Percentiles rank a stretch among this genome's conserved stretches.
Evolutionary conservation across 2,329 filamentous ascomycete genomes (phyloP).

Genomic region (Fusarium duplospermum): DNA sequence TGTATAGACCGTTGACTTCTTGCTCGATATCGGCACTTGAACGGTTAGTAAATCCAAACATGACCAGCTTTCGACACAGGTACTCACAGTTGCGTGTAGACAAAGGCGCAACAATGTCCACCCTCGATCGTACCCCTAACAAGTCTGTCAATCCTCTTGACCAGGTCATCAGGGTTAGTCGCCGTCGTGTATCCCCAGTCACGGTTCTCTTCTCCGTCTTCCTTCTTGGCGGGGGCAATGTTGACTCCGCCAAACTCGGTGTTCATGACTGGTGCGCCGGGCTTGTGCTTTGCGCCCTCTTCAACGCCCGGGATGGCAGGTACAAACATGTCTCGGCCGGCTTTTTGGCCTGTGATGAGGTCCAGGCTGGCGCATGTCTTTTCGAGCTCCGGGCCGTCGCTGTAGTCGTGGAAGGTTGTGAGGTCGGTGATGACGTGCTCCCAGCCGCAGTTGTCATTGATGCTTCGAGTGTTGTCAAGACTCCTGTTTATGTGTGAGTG

Average conservation of each 20-base stretch:
- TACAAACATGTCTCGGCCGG: conserved; percentile 66
- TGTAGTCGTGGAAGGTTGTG: conserved; percentile 76
- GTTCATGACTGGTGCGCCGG: conserved; percentile 71
- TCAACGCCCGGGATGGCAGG: conserved; percentile 56
- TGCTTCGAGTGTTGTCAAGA: conserved; percentile 70
- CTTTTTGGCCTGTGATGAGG: conserved; percentile 65
- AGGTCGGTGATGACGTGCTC: conserved; percentile 74
- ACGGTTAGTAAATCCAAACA: conserved; percentile 15
- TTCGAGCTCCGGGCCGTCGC: conserved; percentile 66
- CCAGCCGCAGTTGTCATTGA: conserved; percentile 81
- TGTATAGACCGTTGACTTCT: conserved; percentile 75
- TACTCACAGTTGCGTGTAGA: conserved; percentile 73
- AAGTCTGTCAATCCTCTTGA: conserved; percentile 68
- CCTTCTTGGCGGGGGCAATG: conserved; percentile 62
- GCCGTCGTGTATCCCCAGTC: conserved; percentile 79
- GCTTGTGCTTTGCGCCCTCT: conserved; percentile 61
- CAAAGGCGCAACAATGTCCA: conserved; percentile 70
- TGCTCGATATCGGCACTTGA: conserved; percentile 70
- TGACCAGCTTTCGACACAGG: not conserved
- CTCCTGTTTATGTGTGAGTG: conserved; percentile 46
- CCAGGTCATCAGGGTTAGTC: conserved; percentile 67
- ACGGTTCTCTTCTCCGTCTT: conserved; percentile 53
- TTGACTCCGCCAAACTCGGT: conserved; percentile 78
- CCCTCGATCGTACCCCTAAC: conserved; percentile 67
- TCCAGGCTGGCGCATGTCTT: conserved; percentile 65